Evolutionary conservation across 73 alveolate species (phyloP).

Genomic region (Uronychia setigera): DNA sequence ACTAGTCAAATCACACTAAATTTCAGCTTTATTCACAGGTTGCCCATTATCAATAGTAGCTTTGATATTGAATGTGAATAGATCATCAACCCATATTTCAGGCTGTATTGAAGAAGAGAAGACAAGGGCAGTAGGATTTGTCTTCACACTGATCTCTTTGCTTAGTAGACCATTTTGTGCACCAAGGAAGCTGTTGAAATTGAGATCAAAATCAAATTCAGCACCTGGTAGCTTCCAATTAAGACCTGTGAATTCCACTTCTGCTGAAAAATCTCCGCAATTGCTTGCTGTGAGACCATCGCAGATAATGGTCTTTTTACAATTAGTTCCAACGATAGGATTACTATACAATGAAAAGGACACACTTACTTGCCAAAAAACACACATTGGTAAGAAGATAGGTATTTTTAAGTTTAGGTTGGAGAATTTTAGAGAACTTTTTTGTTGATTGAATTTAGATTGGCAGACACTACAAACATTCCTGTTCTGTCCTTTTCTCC

Average conservation of each 20-base stretch:
- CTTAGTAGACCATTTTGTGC: not conserved
- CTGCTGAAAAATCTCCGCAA: not conserved
- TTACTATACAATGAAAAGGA: not conserved
- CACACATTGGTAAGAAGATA: not conserved
- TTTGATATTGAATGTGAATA: not conserved
- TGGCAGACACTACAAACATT: not conserved
- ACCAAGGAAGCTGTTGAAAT: not conserved
- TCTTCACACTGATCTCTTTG: not conserved
- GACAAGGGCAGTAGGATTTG: not conserved
- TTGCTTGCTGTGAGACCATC: not conserved
- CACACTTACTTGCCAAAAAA: not conserved
- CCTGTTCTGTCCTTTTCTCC: not conserved
- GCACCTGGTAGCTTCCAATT: not conserved
- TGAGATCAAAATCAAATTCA: not conserved
- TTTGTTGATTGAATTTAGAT: too few species aligned
- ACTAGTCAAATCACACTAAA: not conserved
- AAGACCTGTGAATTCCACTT: not conserved
- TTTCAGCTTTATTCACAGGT: not conserved
- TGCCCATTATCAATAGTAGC: not conserved
- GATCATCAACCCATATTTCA: not conserved
- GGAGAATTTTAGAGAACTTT: not conserved
- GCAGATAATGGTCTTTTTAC: not conserved
- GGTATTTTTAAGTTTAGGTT: not conserved
- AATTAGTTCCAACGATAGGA: not conserved
- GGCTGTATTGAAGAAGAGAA: not conserved